Percentiles rank a stretch among this genome's conserved stretches.
phyloP scores from a whole-genome alignment of 2,329 filamentous ascomycete species.

The Teratosphaeria nubilosa region DNA sequence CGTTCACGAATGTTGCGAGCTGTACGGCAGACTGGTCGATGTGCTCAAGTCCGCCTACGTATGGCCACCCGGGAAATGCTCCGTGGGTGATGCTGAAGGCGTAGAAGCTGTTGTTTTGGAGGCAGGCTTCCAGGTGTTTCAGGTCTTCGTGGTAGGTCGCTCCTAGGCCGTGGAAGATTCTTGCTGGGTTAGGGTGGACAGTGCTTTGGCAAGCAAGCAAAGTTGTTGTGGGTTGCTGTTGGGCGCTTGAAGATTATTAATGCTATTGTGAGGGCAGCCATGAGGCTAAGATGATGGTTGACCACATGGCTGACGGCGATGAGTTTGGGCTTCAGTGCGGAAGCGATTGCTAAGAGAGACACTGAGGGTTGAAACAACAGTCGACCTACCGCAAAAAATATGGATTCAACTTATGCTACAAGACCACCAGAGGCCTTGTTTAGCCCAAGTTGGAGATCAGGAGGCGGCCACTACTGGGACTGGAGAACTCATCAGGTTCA shows the following conservation, averaged over 20 bases:
- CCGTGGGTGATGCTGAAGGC: constrained; percentile 18
- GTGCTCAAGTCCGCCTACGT: constrained; percentile 13
- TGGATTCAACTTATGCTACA: background rate
- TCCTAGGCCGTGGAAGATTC: constrained; percentile 16
- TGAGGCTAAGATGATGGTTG: background rate
- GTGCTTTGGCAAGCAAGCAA: constrained; percentile 13
- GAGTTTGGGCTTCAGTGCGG: background rate
- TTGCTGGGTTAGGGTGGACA: constrained; percentile 14
- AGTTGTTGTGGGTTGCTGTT: constrained; percentile 12
- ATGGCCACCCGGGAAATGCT: constrained; percentile 10
- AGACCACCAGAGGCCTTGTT: too few relatives aligned
- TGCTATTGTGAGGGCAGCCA: background rate
- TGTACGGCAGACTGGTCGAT: constrained; percentile 10
- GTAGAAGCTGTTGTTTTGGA: constrained; percentile 12
- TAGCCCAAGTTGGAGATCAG: too few relatives aligned
- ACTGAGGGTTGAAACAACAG: background rate
- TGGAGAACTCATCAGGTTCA: too few relatives aligned
- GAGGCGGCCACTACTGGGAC: too few relatives aligned
- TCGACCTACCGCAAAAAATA: background rate
- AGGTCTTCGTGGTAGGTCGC: constrained; percentile 19
- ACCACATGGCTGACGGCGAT: background rate
- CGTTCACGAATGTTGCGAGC: constrained; percentile 11
- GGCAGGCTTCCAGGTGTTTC: constrained; percentile 12
- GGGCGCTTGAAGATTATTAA: background rate
- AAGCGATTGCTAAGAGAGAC: background rate